A percentile compares a stretch with the other conserved stretches of the same genome.
These are phyloP conservation scores for Neophaeococcomyces aloes DNA, from an alignment of 2,329 filamentous ascomycete species.

Conservation along the genomic window DNA sequence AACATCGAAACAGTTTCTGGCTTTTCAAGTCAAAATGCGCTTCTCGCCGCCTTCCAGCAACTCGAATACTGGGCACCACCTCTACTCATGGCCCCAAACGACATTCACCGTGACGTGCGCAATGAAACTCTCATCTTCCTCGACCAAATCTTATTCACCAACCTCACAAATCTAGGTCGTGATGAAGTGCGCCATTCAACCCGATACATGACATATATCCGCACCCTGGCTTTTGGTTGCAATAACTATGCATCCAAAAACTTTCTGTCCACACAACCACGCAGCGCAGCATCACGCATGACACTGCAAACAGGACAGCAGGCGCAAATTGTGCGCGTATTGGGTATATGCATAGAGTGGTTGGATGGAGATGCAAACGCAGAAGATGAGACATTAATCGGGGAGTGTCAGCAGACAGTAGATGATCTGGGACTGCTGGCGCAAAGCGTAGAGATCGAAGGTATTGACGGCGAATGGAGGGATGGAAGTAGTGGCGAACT, in stretches of 20 bases:
- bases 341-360: constrained; percentile 15
- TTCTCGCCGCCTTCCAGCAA: constrained; percentile 28
- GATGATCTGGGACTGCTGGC: neutral
- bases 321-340: constrained; percentile 15
- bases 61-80: constrained; percentile 42
- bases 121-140: constrained; percentile 35
- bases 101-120: constrained; percentile 30
- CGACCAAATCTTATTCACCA: constrained; percentile 32
- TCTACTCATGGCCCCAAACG: constrained; percentile 42
- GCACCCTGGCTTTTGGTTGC: constrained; percentile 11
- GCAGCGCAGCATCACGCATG: constrained; percentile 4
- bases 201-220: constrained; percentile 6
- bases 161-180: constrained; percentile 20
- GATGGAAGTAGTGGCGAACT: neutral
- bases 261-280: constrained; percentile 11
- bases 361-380: constrained; percentile 13
- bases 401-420: neutral
- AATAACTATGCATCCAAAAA: constrained; percentile 9
- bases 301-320: constrained; percentile 16
- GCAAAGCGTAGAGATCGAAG: neutral
- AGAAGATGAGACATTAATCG: constrained; percentile 11
- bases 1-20: constrained; percentile 21
- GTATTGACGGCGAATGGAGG: neutral
- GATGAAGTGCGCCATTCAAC: constrained; percentile 21
- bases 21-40: constrained; percentile 8